Evolutionary conservation across 148 eudicot genomes (phyloP).

Genomic region (Fagopyrum homotropicum): DNA sequence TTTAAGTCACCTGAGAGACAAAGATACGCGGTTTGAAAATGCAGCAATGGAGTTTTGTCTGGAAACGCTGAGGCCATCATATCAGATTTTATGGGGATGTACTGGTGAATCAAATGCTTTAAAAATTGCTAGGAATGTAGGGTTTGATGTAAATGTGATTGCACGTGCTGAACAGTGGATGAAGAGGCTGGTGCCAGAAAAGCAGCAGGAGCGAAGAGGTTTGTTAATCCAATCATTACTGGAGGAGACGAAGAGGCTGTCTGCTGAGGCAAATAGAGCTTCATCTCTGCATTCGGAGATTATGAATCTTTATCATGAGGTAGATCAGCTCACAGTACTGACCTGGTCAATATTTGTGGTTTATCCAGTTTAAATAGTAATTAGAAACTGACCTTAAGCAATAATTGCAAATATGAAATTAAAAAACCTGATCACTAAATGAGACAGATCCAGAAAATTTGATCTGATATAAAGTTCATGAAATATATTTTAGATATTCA

Average conservation of each 20-base stretch:
- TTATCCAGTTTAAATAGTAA: background rate
- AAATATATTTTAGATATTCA: background rate
- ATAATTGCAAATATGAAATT: background rate
- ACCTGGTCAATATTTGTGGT: background rate
- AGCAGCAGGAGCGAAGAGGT: slow-evolving; percentile 58
- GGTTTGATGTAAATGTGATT: slow-evolving; percentile 68
- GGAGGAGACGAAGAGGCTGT: slow-evolving; percentile 71
- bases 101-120: slow-evolving; percentile 89
- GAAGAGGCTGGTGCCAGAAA: slow-evolving; percentile 72
- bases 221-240: slow-evolving; percentile 58
- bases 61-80: slow-evolving; percentile 79
- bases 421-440: background rate
- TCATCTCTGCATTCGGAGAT: slow-evolving; percentile 59
- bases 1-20: slow-evolving; percentile 60
- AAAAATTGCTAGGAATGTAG: slow-evolving; percentile 74
- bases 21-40: slow-evolving; percentile 65
- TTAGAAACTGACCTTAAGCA: background rate
- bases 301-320: slow-evolving; percentile 71
- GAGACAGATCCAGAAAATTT: background rate
- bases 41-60: slow-evolving; percentile 94
- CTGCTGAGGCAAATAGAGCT: slow-evolving; percentile 45
- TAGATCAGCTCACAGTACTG: slow-evolving; percentile 22
- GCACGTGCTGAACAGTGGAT: slow-evolving; percentile 73
- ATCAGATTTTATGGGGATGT: slow-evolving; percentile 84
- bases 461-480: background rate